These are phyloP conservation scores for Ophiostoma himal-ulmi DNA, from an alignment of 2,329 filamentous ascomycete species.

Conservation along the genomic window DNA sequence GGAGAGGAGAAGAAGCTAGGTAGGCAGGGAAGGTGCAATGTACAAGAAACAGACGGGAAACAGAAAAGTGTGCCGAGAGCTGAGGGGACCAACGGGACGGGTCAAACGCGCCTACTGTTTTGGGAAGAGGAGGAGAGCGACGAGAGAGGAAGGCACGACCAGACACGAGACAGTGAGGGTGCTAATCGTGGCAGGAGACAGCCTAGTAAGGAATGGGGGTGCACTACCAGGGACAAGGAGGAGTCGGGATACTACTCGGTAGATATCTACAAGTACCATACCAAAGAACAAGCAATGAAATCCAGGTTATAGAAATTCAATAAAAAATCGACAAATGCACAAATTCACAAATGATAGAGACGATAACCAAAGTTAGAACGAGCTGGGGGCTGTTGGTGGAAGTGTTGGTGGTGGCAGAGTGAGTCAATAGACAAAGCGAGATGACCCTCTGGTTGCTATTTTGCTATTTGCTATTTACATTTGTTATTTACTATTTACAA, in stretches of 20 bases:
- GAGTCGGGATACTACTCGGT: no score
- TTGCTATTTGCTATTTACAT: background rate
- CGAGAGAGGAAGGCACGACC: background rate
- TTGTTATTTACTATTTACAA: background rate
- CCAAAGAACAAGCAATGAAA: background rate
- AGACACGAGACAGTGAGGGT: background rate
- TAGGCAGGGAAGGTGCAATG: background rate
- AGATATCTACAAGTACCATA: background rate
- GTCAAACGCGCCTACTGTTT: constrained; percentile 13
- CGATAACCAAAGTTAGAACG: background rate
- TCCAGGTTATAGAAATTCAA: background rate
- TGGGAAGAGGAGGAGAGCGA: constrained; percentile 11
- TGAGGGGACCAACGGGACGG: constrained; percentile 8
- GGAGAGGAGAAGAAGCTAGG: background rate
- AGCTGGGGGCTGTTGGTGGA: background rate
- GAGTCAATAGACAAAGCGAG: background rate
- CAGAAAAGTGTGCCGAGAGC: background rate
- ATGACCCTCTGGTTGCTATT: background rate
- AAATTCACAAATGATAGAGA: background rate
- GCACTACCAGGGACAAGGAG: background rate
- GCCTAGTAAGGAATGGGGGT: background rate
- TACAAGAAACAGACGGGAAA: constrained; percentile 1
- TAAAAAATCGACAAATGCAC: background rate
- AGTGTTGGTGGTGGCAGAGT: background rate
- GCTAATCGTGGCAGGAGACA: background rate